Evolutionary conservation across 2,329 filamentous ascomycete species (phyloP).

Genomic region (Pestalotiopsis sp.): DNA sequence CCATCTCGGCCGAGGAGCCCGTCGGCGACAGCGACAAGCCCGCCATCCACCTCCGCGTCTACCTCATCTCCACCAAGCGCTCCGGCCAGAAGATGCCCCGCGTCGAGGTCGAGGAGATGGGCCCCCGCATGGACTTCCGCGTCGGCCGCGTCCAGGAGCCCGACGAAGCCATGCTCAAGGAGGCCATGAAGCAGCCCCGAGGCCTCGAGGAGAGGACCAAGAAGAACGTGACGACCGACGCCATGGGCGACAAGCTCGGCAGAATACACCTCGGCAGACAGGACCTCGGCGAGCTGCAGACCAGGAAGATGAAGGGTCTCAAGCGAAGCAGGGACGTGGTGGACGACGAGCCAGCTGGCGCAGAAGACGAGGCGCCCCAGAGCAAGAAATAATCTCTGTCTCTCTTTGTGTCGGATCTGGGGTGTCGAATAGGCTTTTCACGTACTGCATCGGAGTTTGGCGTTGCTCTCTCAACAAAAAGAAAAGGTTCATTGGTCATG

Average conservation of each 20-base stretch:
- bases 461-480: conserved; percentile 5
- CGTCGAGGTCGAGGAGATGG: conserved; percentile 94
- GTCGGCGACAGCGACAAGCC: conserved; percentile 52
- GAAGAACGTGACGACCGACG: conserved; percentile 94
- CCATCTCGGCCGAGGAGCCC: conserved; percentile 74
- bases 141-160: conserved; percentile 80
- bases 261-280: conserved; percentile 90
- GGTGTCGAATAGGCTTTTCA: neutral
- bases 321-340: conserved; percentile 74
- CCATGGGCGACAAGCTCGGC: conserved; percentile 95
- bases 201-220: conserved; percentile 76
- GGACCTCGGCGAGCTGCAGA: conserved; percentile 85
- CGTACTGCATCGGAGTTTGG: conserved; percentile 5
- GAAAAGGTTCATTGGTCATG: neutral
- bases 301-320: conserved; percentile 98
- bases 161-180: conserved; percentile 80
- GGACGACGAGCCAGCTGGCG: conserved; percentile 53
- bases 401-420: neutral
- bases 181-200: conserved; percentile 86
- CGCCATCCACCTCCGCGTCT: conserved; percentile 72
- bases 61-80: conserved; percentile 83
- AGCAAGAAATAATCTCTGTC: conserved; percentile 31
- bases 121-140: conserved; percentile 76
- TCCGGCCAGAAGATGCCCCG: conserved; percentile 85
- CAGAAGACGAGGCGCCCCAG: conserved; percentile 46